Percentiles rank a stretch among this genome's conserved stretches.
Evolutionary conservation across 768 basidiomycete genomes (phyloP).

Genomic region (Naganishia onofrii): DNA sequence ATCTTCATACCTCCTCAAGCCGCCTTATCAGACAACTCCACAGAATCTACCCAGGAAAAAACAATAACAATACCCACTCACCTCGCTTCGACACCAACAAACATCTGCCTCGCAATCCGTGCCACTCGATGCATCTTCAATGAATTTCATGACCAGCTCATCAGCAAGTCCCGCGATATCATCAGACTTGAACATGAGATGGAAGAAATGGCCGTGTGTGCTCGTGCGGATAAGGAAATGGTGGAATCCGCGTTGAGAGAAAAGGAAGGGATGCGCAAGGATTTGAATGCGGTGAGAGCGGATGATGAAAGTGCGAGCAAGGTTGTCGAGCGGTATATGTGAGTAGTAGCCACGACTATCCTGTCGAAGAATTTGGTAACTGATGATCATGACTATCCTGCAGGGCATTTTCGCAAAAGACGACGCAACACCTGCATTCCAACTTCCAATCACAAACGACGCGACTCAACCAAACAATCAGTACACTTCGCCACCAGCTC

Average conservation of each 20-base stretch:
- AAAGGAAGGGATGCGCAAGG: slow-evolving; percentile 33
- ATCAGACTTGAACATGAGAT: slow-evolving; percentile 33
- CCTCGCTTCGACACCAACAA: slow-evolving; percentile 28
- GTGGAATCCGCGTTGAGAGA: slow-evolving; percentile 36
- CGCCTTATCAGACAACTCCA: neutral
- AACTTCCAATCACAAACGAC: slow-evolving; percentile 46
- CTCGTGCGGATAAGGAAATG: slow-evolving; percentile 35
- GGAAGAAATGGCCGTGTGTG: slow-evolving; percentile 39
- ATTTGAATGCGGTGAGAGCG: slow-evolving; percentile 37
- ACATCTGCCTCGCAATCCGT: slow-evolving; percentile 44
- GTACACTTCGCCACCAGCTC: slow-evolving; percentile 42
- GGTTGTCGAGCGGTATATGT: slow-evolving; percentile 54
- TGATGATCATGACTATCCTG: neutral
- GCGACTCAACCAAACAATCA: slow-evolving; percentile 44
- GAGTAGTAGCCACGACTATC: slow-evolving; percentile 12
- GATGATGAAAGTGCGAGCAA: slow-evolving; percentile 48
- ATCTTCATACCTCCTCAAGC: slow-evolving; percentile 27
- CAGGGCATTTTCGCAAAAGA: slow-evolving; percentile 52
- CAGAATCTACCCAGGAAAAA: neutral
- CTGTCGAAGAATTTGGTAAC: too few species aligned
- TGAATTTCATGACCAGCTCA: slow-evolving; percentile 41
- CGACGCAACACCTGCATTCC: slow-evolving; percentile 46
- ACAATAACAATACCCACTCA: neutral
- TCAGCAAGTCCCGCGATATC: slow-evolving; percentile 39
- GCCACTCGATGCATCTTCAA: slow-evolving; percentile 45